phyloP scores from a whole-genome alignment of 257 asterid species.

The Knoxia roxburghii region DNA sequence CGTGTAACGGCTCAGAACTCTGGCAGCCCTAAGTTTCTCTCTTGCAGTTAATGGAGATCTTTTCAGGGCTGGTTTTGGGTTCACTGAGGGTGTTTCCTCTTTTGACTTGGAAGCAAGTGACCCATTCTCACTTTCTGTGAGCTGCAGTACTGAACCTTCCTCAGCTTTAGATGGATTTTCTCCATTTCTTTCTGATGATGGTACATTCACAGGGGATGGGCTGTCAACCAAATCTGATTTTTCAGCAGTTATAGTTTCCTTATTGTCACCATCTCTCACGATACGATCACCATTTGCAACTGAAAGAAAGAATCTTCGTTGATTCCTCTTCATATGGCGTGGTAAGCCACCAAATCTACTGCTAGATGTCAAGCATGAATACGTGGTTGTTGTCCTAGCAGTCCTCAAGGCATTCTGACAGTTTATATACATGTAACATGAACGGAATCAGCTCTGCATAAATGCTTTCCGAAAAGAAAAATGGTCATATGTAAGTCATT shows the following conservation, averaged over 20 bases:
- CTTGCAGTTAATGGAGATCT: constrained; percentile 73
- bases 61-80: constrained; percentile 37
- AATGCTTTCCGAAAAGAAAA: not conserved
- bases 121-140: constrained; percentile 18
- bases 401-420: constrained; percentile 34
- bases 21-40: constrained; percentile 90
- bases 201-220: constrained; percentile 18
- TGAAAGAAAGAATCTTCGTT: constrained; percentile 24
- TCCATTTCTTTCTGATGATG: constrained; percentile 20
- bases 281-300: constrained; percentile 46
- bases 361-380: constrained; percentile 24
- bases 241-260: constrained; percentile 27
- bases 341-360: constrained; percentile 21
- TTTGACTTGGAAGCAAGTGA: constrained; percentile 22
- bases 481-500: not conserved
- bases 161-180: constrained; percentile 10
- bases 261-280: constrained; percentile 33
- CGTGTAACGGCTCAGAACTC: constrained; percentile 82
- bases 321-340: constrained; percentile 22
- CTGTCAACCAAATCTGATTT: constrained; percentile 21
- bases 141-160: constrained; percentile 17
- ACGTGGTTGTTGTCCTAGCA: constrained; percentile 22
- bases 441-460: not conserved
- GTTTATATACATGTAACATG: constrained; percentile 36
- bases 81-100: constrained; percentile 27